Conservation (phyloP, 2,329 filamentous ascomycete species). For the Monilinia laxa region DNA sequence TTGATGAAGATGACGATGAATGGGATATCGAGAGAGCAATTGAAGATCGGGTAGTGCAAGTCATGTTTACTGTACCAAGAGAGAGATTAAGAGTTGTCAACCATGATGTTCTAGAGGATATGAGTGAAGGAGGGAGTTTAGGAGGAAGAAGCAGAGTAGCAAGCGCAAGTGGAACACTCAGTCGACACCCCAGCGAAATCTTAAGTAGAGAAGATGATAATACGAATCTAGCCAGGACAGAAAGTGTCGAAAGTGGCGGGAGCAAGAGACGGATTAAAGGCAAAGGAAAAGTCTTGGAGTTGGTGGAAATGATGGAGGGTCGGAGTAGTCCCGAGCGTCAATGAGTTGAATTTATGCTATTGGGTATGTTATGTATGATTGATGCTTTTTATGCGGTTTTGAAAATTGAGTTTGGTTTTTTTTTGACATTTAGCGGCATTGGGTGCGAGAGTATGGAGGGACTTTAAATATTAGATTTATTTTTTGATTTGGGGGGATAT, state of each 20-base stretch:
- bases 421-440: slow-evolving; percentile 15
- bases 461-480: background rate
- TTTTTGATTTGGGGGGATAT: background rate
- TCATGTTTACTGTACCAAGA: slow-evolving; percentile 92
- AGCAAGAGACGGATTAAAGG: slow-evolving; percentile 27
- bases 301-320: slow-evolving; percentile 36
- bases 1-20: slow-evolving; percentile 48
- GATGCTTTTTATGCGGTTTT: background rate
- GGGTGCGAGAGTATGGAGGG: background rate
- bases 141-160: slow-evolving; percentile 33
- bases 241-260: slow-evolving; percentile 16
- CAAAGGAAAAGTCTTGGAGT: slow-evolving; percentile 33
- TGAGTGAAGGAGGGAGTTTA: slow-evolving; percentile 43
- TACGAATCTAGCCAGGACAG: slow-evolving; percentile 11
- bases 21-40: slow-evolving; percentile 77
- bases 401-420: no score
- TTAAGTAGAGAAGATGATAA: slow-evolving; percentile 20
- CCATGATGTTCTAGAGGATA: slow-evolving; percentile 56
- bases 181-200: slow-evolving; percentile 19
- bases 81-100: slow-evolving; percentile 89
- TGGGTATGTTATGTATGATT: background rate
- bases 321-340: slow-evolving; percentile 31
- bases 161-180: slow-evolving; percentile 27
- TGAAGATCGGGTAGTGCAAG: slow-evolving; percentile 69
- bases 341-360: background rate